phyloP scores from a whole-genome alignment of 257 asterid species.

The Solanum paucissectum region DNA sequence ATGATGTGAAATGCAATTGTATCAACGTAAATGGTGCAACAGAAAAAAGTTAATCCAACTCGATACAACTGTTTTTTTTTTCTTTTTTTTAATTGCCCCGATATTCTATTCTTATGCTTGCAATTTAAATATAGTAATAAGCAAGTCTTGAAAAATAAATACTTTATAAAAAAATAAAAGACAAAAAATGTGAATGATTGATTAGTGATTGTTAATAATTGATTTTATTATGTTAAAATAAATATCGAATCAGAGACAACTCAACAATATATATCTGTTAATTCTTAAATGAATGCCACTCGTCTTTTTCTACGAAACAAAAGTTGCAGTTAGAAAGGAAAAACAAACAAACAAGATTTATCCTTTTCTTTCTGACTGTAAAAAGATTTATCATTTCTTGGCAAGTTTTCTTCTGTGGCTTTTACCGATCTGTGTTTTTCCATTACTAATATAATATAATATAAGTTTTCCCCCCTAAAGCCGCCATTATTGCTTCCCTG shows the following conservation, averaged over 20 bases:
- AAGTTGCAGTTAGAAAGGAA: not conserved
- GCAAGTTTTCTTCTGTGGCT: not conserved
- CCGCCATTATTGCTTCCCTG: slow-evolving; percentile 1
- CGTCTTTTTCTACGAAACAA: not conserved
- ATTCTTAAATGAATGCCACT: not conserved
- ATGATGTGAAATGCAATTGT: not conserved
- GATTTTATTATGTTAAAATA: not conserved
- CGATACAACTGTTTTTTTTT: not conserved
- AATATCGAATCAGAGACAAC: not conserved
- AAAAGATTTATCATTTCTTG: not conserved
- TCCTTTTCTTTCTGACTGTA: not conserved
- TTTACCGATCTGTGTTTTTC: not conserved
- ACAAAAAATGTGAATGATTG: not conserved
- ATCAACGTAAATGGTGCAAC: not conserved
- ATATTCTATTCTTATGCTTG: not conserved
- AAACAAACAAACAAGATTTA: not conserved
- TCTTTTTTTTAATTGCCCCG: not conserved
- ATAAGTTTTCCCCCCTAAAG: not conserved
- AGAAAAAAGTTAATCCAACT: not conserved
- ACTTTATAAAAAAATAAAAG: no score
- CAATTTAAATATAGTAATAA: not conserved
- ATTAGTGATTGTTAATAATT: not conserved
- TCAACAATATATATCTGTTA: not conserved
- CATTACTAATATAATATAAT: not conserved
- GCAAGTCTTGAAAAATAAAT: not conserved